Evolutionary conservation across 306 rosid species (phyloP), one percentile per base, ranked within the genome.

Genomic region (Geum urbanum): DNA sequence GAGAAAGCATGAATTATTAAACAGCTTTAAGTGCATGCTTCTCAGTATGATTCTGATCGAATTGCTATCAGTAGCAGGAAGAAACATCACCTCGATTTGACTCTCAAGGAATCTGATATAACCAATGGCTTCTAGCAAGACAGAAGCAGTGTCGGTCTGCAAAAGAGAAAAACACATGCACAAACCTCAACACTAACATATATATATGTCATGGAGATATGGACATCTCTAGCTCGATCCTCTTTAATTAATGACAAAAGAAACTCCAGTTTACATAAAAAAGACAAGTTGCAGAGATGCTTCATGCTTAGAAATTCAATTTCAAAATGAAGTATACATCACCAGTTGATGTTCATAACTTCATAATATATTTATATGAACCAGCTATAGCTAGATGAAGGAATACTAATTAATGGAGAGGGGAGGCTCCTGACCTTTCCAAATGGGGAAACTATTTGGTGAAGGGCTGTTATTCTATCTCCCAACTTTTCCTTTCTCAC

Each of bases 91-190:
- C 97, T 91, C 91, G 78, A 91, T 88, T 84, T 91, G 97, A 80
- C 83, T 78, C 72, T 88, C 88, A 52, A 91, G 92, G 90, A 91
- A 91, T 84, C 91, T 84, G 70, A 91, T 86, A 69, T 86, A 91
- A 61, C 91, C 96, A 82, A 86, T 86, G 82, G 88, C 89, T 81
- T 89, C 95, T 74, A 89, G 75, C 89, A 91, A 79, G 69, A 92
- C 96, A 78, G 98, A 89, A 76, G 96, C 96, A 55, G 96, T 90
- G 95, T 92, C 98, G 82, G 95, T 92, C 98, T 92, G 98, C 96
- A 87, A 86, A 92, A 87, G 92, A 67, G 71, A 75, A 66, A 76
- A 53, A 73, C 76, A 52, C 55, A 69, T 49, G 50, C 72, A 76
- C 64, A 68, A 49, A 53, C 70, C 78, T 63, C 78, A 58, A 65